Evolutionary conservation across 2,329 filamentous ascomycete species (phyloP).

Genomic region (Sphaerulina musiva): DNA sequence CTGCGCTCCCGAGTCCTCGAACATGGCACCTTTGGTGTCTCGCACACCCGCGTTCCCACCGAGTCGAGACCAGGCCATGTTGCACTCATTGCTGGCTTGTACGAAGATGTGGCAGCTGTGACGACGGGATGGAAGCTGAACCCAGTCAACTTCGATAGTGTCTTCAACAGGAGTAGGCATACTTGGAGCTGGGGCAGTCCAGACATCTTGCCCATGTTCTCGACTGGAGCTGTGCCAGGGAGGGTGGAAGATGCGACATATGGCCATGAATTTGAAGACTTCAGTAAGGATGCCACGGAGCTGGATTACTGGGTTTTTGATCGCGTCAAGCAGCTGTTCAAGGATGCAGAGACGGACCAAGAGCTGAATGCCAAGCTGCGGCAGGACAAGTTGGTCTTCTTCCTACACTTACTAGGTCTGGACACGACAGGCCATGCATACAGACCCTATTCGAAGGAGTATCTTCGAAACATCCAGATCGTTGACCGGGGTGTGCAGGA

Average conservation of each 20-base stretch:
- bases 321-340: constrained; percentile 79
- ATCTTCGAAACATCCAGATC: constrained; percentile 86
- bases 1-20: constrained; percentile 81
- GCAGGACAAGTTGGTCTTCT: constrained; percentile 87
- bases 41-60: constrained; percentile 91
- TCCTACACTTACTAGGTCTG: constrained; percentile 83
- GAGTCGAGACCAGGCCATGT: constrained; percentile 96
- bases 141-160: constrained; percentile 95
- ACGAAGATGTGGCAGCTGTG: constrained; percentile 96
- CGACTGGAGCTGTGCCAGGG: constrained; percentile 81
- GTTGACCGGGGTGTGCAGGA: constrained; percentile 87
- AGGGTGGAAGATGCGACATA: constrained; percentile 84
- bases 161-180: constrained; percentile 93
- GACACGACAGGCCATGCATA: constrained; percentile 84
- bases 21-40: constrained; percentile 92
- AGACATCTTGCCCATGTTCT: constrained; percentile 96
- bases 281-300: constrained; percentile 69
- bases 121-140: constrained; percentile 98
- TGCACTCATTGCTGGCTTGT: constrained; percentile 89
- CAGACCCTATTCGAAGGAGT: constrained; percentile 90
- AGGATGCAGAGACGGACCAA: constrained; percentile 67
- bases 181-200: constrained; percentile 99
- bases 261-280: constrained; percentile 79
- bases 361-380: constrained; percentile 66
- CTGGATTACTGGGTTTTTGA: constrained; percentile 96